These are phyloP conservation scores for Ostreobium quekettii DNA, from an alignment of 139 green algal genomes.

Conservation along the genomic window DNA sequence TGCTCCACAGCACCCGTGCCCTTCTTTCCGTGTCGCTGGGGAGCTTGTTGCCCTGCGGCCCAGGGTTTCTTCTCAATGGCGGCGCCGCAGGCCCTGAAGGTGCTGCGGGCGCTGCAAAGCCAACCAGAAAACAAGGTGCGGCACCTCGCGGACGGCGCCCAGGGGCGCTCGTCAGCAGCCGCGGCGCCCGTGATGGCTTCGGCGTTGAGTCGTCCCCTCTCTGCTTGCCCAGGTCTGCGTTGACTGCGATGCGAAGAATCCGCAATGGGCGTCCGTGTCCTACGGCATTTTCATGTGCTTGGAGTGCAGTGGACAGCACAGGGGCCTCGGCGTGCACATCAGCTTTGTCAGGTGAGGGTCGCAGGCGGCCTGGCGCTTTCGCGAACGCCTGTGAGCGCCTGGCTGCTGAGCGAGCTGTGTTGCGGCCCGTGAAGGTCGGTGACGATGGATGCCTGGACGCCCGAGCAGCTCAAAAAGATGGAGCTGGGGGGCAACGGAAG, in stretches of 20 bases:
- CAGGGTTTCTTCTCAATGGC: no score
- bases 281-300: slow-evolving; percentile 99
- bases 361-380: slow-evolving; percentile 7
- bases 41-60: no score
- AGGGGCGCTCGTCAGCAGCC: no score
- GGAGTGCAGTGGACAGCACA: slow-evolving; percentile 91
- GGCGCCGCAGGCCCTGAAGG: slow-evolving; percentile 53
- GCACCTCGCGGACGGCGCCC: no score
- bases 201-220: no score
- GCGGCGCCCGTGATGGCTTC: background rate
- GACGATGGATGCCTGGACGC: slow-evolving; percentile 93
- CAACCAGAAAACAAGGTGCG: slow-evolving; percentile 78
- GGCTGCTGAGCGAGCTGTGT: background rate
- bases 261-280: slow-evolving; percentile 82
- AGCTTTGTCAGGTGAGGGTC: slow-evolving; percentile 82
- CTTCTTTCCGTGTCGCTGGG: no score
- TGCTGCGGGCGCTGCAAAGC: slow-evolving; percentile 75
- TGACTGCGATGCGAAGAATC: slow-evolving; percentile 82
- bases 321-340: slow-evolving; percentile 94
- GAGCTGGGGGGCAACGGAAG: slow-evolving; percentile 79
- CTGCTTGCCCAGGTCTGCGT: slow-evolving; percentile 65
- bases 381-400: background rate
- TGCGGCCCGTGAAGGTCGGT: slow-evolving; percentile 60
- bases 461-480: slow-evolving; percentile 91
- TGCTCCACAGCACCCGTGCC: no score